Evolutionary conservation across 768 basidiomycete species (phyloP).

Genomic region (Lentinula detonsa): DNA sequence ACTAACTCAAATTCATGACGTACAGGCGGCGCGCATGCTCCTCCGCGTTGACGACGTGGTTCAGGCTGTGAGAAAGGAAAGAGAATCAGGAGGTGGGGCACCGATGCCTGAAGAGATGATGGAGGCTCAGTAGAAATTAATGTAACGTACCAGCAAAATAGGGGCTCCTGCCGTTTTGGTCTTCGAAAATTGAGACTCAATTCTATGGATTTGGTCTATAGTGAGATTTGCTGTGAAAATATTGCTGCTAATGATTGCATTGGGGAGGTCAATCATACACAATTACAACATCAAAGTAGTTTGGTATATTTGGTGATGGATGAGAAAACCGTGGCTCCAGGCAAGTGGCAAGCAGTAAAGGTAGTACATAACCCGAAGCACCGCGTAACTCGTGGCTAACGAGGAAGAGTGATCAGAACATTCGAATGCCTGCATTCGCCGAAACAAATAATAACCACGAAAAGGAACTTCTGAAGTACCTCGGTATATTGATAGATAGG

Average conservation of each 20-base stretch:
- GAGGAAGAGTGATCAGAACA: neutral
- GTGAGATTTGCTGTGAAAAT: too few species aligned
- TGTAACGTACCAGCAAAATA: too few species aligned
- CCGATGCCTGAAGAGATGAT: conserved; percentile 57
- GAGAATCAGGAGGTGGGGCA: conserved; percentile 39
- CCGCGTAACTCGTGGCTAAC: neutral
- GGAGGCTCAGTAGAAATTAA: conserved; percentile 16
- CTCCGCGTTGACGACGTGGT: conserved; percentile 94
- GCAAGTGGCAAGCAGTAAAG: neutral
- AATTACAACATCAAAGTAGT: neutral
- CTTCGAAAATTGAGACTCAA: too few species aligned
- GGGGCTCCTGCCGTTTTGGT: too few species aligned
- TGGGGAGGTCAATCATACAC: neutral
- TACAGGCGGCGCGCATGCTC: conserved; percentile 80
- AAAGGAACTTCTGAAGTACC: too few species aligned
- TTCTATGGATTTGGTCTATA: too few species aligned
- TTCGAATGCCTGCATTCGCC: neutral
- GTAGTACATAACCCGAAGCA: too few species aligned
- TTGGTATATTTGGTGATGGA: neutral
- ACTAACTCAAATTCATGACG: conserved; percentile 2
- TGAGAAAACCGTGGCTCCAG: neutral
- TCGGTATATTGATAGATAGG: too few species aligned
- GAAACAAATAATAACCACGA: neutral
- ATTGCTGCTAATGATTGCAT: too few species aligned
- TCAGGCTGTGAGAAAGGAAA: conserved; percentile 76